Percentiles rank a stretch among this genome's conserved stretches.
Evolutionary conservation across 345 rosid species (phyloP).

Genomic region (Ricinus communis): DNA sequence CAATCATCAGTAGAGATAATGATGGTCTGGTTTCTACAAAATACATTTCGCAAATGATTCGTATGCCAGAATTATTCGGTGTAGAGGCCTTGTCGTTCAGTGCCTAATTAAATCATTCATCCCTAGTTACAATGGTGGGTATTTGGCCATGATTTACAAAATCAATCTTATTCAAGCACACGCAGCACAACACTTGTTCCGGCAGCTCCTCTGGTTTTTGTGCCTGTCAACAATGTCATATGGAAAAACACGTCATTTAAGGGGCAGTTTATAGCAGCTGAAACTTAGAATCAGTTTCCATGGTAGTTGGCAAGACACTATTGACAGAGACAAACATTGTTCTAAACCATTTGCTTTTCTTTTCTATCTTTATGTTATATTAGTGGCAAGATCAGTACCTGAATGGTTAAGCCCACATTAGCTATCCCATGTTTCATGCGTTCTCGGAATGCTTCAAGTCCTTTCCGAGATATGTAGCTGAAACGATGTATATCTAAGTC

Average conservation of each 20-base stretch:
- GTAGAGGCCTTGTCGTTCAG: not conserved
- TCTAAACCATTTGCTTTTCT: not conserved
- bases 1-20: too few relatives aligned
- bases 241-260: not conserved
- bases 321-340: too few relatives aligned
- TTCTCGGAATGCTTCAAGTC: constrained; percentile 79
- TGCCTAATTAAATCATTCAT: constrained; percentile 22
- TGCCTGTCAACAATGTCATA: constrained; percentile 43
- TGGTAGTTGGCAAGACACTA: not conserved
- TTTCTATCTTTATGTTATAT: not conserved
- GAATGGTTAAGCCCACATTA: constrained; percentile 76
- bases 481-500: constrained; percentile 82
- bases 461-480: constrained; percentile 85
- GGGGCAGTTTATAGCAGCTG: not conserved
- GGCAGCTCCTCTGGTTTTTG: constrained; percentile 84
- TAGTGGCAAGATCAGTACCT: constrained; percentile 43
- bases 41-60: not conserved
- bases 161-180: constrained; percentile 68
- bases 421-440: constrained; percentile 56
- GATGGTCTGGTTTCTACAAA: too few relatives aligned
- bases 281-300: not conserved
- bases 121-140: constrained; percentile 51
- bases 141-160: constrained; percentile 70
- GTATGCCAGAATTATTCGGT: not conserved
- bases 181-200: constrained; percentile 74